phyloP scores from a whole-genome alignment of 176 grass and related monocot species.

The Guadua angustifolia region DNA sequence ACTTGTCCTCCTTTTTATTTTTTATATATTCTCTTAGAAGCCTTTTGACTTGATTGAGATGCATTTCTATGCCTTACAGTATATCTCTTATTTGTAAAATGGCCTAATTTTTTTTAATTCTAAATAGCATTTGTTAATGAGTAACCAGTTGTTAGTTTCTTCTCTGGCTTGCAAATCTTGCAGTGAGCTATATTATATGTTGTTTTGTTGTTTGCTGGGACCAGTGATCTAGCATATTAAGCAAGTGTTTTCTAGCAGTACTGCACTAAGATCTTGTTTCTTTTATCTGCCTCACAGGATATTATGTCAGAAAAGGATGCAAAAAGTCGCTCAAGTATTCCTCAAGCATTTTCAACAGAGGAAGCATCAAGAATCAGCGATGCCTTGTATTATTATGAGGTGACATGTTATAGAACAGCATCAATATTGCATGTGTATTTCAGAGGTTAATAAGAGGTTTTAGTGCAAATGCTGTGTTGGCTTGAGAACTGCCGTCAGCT shows the following conservation, averaged over 20 bases:
- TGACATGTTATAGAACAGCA: conserved; percentile 43
- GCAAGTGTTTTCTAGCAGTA: conserved; percentile 13
- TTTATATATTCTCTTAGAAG: neutral
- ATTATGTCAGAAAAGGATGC: conserved; percentile 58
- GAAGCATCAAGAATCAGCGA: conserved; percentile 84
- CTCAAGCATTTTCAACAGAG: conserved; percentile 76
- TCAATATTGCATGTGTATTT: conserved; percentile 6
- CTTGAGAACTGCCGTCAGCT: conserved; percentile 29
- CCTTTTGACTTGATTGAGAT: conserved; percentile 27
- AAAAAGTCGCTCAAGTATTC: conserved; percentile 48
- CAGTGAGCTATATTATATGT: neutral
- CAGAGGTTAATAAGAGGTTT: neutral
- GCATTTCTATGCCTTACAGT: conserved; percentile 4
- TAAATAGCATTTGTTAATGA: neutral
- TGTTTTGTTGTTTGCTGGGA: conserved; percentile 8
- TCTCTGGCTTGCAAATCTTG: neutral
- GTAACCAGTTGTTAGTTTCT: neutral
- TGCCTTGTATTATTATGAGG: conserved; percentile 88
- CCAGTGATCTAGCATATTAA: neutral
- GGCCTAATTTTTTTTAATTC: neutral
- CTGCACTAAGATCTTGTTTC: conserved; percentile 25
- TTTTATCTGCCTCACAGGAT: conserved; percentile 62
- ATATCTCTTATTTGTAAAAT: conserved; percentile 26
- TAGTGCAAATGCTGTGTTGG: neutral
- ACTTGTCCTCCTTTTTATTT: neutral